Base-by-base conservation (phyloP, 1,284 basidiomycete species). In the Coniferiporia sulphurascens region DNA sequence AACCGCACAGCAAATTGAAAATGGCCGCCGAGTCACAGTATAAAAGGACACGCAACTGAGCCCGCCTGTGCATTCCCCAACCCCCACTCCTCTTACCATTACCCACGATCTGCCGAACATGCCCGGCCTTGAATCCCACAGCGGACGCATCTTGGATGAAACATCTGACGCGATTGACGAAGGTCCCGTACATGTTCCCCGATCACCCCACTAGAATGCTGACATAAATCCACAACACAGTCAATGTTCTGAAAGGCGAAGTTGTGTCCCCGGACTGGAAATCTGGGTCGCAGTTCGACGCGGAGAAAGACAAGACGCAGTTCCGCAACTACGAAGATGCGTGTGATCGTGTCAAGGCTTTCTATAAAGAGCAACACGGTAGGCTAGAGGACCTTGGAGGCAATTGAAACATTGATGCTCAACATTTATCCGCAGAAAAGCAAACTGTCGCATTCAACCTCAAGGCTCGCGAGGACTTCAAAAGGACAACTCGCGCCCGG, bases 351-450 rank as follows among this genome's bases (percentile, higher is more conserved):
- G 92, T 95, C 72, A 93, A 91, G 76, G 77, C 78, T 35, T 94
- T 95, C 69, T 95, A 95, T 74, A 84, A 83, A 67, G 92, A 93
- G 70, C 93, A 95, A 70, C 93, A 95, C 69, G 83, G 87, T 87
- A 48, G 13, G 78, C 66, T 48, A 46, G 19, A n/a, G 17, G 44
- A 32, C 22, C 49, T 50, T 3, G 19, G 17, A 46, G 17, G 8
- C 3, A 2, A 17, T 19, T 12, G 41, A n/a, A 17, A 9, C 35
- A 49, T 41, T 32, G n/a, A 61, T 13, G 22, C 43, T 48, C 12
- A 9, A 8, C 52, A 43, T 46, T 19, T 27, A 19, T 43, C 12
- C 7, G 8, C 70, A 91, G 88, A 85, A 67, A 95, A 95, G 69
- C 93, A 96, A 73, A 95, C 93, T 0, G 80, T 94, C 10, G 88